These are phyloP conservation scores for Suhomyces bokatorum DNA, from an alignment of 1,139 yeast species.

Conservation along the genomic window DNA sequence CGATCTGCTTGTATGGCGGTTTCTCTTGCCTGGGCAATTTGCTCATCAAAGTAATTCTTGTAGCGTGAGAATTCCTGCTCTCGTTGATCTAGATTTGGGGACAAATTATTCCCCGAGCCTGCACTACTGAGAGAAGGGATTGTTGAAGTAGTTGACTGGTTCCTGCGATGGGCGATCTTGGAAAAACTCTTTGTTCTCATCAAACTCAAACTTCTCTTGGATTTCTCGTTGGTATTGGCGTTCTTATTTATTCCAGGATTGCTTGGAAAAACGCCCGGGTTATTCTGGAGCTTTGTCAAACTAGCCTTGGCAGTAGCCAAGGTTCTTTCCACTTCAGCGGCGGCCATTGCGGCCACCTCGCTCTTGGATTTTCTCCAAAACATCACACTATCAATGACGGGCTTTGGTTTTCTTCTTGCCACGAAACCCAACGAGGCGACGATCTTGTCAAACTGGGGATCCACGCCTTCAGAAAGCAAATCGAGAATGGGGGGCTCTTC, in stretches of 20 bases:
- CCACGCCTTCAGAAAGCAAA: constrained; percentile 83
- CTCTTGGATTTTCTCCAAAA: constrained; percentile 93
- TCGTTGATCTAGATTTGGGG: constrained; percentile 1
- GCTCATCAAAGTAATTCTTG: constrained; percentile 34
- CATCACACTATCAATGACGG: constrained; percentile 97
- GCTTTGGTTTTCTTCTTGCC: constrained; percentile 87
- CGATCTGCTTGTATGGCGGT: constrained; percentile 83
- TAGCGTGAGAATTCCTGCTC: constrained; percentile 23
- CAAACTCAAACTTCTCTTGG: constrained; percentile 43
- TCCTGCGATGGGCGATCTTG: constrained; percentile 39
- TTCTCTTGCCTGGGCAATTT: constrained; percentile 59
- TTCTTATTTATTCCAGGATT: constrained; percentile 23
- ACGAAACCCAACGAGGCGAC: constrained; percentile 86
- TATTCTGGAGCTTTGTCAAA: constrained; percentile 7
- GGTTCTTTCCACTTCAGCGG: constrained; percentile 55
- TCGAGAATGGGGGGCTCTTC: constrained; percentile 82
- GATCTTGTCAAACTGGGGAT: constrained; percentile 81
- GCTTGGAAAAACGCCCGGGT: constrained; percentile 9
- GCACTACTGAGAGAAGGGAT: constrained; percentile 1
- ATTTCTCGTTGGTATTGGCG: constrained; percentile 17
- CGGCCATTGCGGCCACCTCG: constrained; percentile 79
- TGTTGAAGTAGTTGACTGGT: constrained; percentile 37
- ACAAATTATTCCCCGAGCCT: not conserved
- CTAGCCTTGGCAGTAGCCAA: constrained; percentile 19
- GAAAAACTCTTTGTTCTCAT: constrained; percentile 46